Evolutionary conservation across 1,139 yeast species (phyloP), one percentile per base, ranked within the genome.

Genomic region (Taphrina confusa): DNA sequence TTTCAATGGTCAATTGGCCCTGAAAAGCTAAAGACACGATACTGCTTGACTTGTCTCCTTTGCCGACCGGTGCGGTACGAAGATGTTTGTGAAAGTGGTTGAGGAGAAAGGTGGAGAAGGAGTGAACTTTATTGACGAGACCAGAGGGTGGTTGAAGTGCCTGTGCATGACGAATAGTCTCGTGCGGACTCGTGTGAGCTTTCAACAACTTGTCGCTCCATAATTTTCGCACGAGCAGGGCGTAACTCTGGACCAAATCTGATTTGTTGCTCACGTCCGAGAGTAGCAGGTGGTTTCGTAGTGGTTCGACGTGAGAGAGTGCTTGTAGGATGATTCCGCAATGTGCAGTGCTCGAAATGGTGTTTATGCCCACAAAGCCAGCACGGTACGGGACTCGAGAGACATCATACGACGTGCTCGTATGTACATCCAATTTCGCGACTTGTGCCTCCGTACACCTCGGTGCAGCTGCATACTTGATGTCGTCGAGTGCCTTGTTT

Each of bases 351-450:
- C 73, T 71, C 49, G 78, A 74, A 57, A 82, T 74, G 65, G 80
- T 80, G 68, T 82, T 83, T 61, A 87, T 67, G 0, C 91, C 90
- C 31, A 86, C 74, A 66, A 74, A 84, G 0, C 95, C 95, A 18
- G 55, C 40, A 5, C 28, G 37, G 28, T 51, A 44, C 2, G 37
- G 42, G 46, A 28, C 57, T 33, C 64, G 49, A 2, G 84, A 84
- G 2, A 68, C 64, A 66, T 85, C 87, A 4, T 70, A 63, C 12
- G 64, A 64, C 3, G 61, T 40, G 1, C 28, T 22, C 6, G 69
- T 64, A 16, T 62, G 58, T 1, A 62, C 63, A 47, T 75, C 72
- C 3, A 82, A 68, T 3, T 64, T 50, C 1, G 55, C 28, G 1
- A 82, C 67, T n/a, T 74, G 74, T 0, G 70, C 66, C 4, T 62